Evolutionary conservation across 805 yeast genomes (phyloP), one percentile per base, ranked within the genome.

Genomic region (Sugiyamaella marilandica): DNA sequence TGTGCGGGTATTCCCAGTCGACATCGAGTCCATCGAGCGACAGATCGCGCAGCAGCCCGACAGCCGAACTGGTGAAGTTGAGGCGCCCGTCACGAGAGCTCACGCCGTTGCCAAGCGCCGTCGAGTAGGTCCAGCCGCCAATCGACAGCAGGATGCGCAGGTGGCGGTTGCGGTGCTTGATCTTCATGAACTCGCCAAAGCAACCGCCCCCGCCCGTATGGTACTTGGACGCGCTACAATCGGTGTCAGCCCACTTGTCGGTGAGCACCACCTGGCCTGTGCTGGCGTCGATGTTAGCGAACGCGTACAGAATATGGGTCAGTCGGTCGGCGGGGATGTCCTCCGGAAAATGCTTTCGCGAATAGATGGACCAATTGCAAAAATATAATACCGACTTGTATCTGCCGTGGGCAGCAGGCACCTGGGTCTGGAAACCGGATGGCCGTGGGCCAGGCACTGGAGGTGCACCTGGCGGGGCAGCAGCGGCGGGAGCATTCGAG

Each of bases 1-100:
- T 73, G 7, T 67, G 64, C 0, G 97, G 96, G 62, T 83, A 92
- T 68, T 92, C 99, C 97, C 97, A 92, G 69, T 92, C 99, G 29
- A 92, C 70, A 67, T 94, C 98, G 45, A 92, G 71, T 0, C 99
- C 98, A 66, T 94, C 97, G 62, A 94, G 83, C 0, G 85, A 84
- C 63, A 80, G 78, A 21, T 74, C 68, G 1, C 67, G 52, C 65
- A 88, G 72, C 21, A 79, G 66, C 0, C 68, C 65, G 0, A 79
- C 71, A 0, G 82, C 70, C 0, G 84, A 73, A 0, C 62, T 48
- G 1, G 82, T 77, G 65, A 91, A 87, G 0, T 41, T 64, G 0
- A 65, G 62, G 7, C 83, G 56, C 45, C 69, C 71, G 1, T 43
- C 49, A 0, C 70, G 65, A 19, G 78, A 75, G 0, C 72, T 65